A percentile compares a stretch with the other conserved stretches of the same genome.
Conservation (phyloP, 768 basidiomycete genomes). For the Leucocoprinus birnbaumii region DNA sequence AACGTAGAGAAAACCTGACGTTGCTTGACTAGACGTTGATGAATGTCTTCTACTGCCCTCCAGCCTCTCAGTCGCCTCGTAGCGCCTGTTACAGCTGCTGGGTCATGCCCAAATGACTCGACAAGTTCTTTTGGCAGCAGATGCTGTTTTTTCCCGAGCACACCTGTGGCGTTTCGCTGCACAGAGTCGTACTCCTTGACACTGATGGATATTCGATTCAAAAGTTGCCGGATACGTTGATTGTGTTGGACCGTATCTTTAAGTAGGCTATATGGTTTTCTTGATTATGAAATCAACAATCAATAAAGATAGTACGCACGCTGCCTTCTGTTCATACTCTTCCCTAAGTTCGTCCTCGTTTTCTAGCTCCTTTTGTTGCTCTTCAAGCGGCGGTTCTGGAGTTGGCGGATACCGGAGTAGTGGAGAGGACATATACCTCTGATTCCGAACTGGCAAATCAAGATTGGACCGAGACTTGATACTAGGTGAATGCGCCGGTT, state of each 20-base stretch:
- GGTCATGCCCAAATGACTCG: constrained; percentile 76
- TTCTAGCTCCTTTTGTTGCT: constrained; percentile 27
- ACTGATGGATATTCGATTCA: constrained; percentile 60
- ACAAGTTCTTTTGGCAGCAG: constrained; percentile 63
- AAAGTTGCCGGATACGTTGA: constrained; percentile 61
- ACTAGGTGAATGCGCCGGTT: background rate
- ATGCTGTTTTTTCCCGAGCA: constrained; percentile 43
- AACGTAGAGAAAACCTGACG: constrained; percentile 51
- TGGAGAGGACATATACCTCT: constrained; percentile 1
- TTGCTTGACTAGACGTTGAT: constrained; percentile 59
- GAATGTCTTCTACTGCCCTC: constrained; percentile 76
- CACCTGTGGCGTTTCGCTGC: constrained; percentile 47
- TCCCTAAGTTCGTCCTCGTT: constrained; percentile 46
- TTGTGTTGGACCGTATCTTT: constrained; percentile 61
- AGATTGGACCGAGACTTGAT: background rate
- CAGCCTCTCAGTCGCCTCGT: constrained; percentile 63
- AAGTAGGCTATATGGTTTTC: constrained; percentile 45
- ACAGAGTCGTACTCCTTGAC: constrained; percentile 66
- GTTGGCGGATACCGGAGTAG: background rate
- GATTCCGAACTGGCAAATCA: background rate
- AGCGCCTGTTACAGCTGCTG: constrained; percentile 66
- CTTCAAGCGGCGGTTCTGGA: constrained; percentile 21
- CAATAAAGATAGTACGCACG: constrained; percentile 35
- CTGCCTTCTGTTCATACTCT: constrained; percentile 58
- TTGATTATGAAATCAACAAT: background rate